Conservation (phyloP, 495 filamentous ascomycete species). For the Choiromyces venosus region DNA sequence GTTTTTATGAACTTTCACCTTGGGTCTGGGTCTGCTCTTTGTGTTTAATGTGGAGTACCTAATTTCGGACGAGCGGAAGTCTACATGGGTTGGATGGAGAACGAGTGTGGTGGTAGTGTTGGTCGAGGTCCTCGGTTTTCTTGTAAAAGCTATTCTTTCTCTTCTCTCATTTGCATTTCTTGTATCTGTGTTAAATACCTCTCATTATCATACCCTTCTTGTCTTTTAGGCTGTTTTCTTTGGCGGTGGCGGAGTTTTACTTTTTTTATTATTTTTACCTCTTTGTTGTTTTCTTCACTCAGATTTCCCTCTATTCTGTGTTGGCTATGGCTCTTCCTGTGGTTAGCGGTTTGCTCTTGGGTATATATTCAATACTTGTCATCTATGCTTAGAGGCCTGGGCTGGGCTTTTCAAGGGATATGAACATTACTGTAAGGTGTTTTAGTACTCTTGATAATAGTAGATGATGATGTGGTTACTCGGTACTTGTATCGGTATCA, state of each 20-base stretch:
- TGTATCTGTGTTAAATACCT: conserved; percentile 3
- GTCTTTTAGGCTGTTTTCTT: neutral
- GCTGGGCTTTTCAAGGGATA: neutral
- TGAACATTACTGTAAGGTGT: neutral
- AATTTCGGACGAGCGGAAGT: conserved; percentile 1
- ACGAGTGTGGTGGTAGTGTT: neutral
- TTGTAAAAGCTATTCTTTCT: neutral
- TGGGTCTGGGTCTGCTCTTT: conserved; percentile 4
- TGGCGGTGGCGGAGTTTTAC: conserved; percentile 1
- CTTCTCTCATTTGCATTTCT: neutral
- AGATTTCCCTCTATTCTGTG: neutral
- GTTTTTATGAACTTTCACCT: conserved; percentile 3
- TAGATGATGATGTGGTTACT: neutral
- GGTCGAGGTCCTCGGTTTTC: neutral
- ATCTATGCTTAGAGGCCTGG: neutral
- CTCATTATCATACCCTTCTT: conserved; percentile 1
- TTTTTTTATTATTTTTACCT: neutral
- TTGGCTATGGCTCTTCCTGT: neutral
- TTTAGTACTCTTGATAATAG: neutral
- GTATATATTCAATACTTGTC: neutral
- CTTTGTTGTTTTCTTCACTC: neutral
- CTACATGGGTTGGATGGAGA: neutral
- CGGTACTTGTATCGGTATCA: neutral
- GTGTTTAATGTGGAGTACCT: conserved; percentile 4
- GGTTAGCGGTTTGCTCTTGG: neutral